Percentiles rank a stretch among this genome's conserved stretches.
Evolutionary conservation across 2,329 filamentous ascomycete genomes (phyloP).

Genomic region (Talaromyces funiculosus): DNA sequence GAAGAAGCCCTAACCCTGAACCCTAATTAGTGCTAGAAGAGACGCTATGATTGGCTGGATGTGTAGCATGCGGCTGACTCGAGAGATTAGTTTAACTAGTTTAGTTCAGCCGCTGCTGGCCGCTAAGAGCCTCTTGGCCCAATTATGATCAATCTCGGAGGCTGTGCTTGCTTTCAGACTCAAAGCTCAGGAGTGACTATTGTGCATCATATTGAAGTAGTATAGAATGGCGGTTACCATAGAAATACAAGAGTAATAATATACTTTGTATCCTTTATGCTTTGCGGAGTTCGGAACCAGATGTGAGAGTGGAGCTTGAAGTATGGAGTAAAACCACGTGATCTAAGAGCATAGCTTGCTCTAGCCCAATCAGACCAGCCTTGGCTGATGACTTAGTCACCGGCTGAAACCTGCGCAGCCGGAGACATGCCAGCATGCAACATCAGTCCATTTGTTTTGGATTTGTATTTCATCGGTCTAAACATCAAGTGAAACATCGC

Average conservation of each 20-base stretch:
- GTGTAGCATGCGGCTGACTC: background rate
- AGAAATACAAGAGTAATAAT: background rate
- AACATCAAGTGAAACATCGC: background rate
- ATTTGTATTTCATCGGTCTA: no score
- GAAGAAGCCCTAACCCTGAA: background rate
- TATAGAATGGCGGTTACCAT: background rate
- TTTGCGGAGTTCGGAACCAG: background rate
- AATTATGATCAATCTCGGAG: background rate
- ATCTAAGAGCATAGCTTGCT: background rate
- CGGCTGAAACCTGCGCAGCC: background rate
- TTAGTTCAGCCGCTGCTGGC: no score
- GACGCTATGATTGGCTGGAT: background rate
- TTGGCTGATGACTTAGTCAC: background rate
- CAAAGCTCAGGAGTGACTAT: background rate
- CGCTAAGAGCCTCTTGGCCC: background rate
- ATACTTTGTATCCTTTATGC: background rate
- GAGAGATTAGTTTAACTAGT: background rate
- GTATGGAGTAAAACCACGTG: background rate
- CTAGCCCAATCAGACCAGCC: background rate
- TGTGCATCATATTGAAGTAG: no score
- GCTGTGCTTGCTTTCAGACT: background rate
- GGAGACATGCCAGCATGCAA: background rate
- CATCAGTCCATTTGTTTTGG: background rate
- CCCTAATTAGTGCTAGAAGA: background rate
- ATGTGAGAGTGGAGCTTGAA: background rate